Conservation (phyloP, 139 green algal genomes). For the Nannochloris sp. region DNA sequence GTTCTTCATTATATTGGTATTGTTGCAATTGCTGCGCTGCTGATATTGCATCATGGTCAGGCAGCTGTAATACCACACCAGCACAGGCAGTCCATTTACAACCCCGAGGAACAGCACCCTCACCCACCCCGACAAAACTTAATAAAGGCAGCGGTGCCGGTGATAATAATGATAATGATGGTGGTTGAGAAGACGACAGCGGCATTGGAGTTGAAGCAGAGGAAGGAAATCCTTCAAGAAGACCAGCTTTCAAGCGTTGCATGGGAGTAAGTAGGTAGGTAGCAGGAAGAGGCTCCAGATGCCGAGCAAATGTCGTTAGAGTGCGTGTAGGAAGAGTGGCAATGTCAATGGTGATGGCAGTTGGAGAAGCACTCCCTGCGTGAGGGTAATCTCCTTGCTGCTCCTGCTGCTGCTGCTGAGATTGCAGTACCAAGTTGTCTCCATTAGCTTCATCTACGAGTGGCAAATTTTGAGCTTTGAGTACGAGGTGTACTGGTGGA, state of each 20-base stretch:
- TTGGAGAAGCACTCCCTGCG: not conserved
- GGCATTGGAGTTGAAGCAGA: no score
- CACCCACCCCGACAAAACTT: not conserved
- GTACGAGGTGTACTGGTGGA: not conserved
- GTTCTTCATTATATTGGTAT: no score
- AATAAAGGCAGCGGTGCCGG: not conserved
- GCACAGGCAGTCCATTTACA: not conserved
- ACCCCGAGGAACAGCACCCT: not conserved
- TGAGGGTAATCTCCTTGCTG: not conserved
- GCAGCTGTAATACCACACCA: not conserved
- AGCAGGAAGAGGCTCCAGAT: not conserved
- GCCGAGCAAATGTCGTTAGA: not conserved
- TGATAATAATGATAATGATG: no score
- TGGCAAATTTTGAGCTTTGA: no score
- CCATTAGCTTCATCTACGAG: no score
- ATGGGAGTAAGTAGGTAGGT: not conserved
- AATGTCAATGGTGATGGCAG: no score
- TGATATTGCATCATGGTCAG: not conserved
- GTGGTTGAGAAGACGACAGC: no score
- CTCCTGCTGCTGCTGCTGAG: not conserved
- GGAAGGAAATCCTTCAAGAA: not conserved
- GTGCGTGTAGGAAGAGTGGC: no score
- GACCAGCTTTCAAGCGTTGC: not conserved
- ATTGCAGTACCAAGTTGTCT: not conserved
- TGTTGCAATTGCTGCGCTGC: not conserved